Base-by-base conservation (phyloP, 1,284 basidiomycete species). In the Sporisorium exsertum region DNA sequence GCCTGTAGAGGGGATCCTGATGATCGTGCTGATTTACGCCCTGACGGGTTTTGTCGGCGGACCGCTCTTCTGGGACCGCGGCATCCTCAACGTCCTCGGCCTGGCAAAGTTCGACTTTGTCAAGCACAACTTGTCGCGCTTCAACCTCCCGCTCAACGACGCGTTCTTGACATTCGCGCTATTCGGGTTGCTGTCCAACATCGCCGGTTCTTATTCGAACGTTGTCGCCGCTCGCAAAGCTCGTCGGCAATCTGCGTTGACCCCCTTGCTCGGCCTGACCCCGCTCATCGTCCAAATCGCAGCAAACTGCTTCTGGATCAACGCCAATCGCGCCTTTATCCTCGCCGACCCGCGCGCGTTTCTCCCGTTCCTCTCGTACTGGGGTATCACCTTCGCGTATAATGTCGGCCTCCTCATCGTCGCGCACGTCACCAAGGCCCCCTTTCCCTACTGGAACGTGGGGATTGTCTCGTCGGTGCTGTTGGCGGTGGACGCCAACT, bases 1-100 rank as follows among this genome's bases (percentile, higher is more conserved):
- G 0, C 96, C 96, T 0, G 94, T 98, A 2, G 96, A 98, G 86
- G 96, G 96, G 10, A 97, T 99, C 79, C 87, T 99, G 54, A 90
- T 98, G 86, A 92, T 98, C 66, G 89, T 92, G 29, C 85, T 81
- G 13, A 90, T 98, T 65, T 98, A 92, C 86, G 78, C 91, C 26
- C 87, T 97, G 61, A 92, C 93, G 13, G 94, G 60, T 2, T 43
- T 64, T 2, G 58, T 72, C 12, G 75, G 78, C 15, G 81, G 66
- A 51, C 85, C 94, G 3, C 86, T 88, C 2, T 92, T 97, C 85
- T 98, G 95, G 94, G 92, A 95, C 77, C 89, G 89, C 20, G 89
- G 89, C 22, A 86, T 94, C 61, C 88, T 93, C 45, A 89, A 90
- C 1, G 87, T 92, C 72, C 87, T 90, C 12, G 87, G 87, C 20